Conservation (phyloP, 176 grass and related monocot genomes). For the Rhipidocladum racemiflorum region DNA sequence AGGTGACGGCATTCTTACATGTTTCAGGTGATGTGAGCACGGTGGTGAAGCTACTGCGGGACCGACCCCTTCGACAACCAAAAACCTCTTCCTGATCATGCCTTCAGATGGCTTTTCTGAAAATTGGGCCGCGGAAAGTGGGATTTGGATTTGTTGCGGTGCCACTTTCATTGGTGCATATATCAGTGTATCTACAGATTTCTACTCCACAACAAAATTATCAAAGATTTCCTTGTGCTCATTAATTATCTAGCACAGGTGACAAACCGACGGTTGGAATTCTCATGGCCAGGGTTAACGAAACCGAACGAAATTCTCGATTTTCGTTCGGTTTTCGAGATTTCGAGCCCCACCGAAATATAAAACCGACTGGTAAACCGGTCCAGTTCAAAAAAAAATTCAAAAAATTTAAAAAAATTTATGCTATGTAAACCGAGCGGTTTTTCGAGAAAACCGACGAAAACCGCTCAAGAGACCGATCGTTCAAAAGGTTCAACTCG, state of each 20-base stretch:
- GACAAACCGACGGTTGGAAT: not conserved
- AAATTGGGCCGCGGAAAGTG: not conserved
- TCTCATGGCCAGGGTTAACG: too few relatives aligned
- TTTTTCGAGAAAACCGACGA: too few relatives aligned
- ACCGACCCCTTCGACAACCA: constrained; percentile 7
- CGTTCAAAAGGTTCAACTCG: too few relatives aligned
- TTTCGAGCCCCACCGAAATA: too few relatives aligned
- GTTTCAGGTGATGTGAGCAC: constrained; percentile 29
- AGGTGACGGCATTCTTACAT: constrained; percentile 20
- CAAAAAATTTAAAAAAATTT: too few relatives aligned
- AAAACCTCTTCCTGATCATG: constrained; percentile 21
- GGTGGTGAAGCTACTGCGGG: not conserved
- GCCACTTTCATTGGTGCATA: not conserved
- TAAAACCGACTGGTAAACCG: too few relatives aligned
- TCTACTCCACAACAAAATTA: not conserved
- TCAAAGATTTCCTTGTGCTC: not conserved
- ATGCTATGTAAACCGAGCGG: too few relatives aligned
- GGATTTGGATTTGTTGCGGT: not conserved
- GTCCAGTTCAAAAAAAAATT: too few relatives aligned
- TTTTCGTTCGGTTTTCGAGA: too few relatives aligned
- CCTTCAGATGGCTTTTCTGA: constrained; percentile 35
- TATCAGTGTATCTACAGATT: not conserved
- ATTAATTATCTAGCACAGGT: not conserved
- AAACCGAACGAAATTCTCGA: too few relatives aligned
- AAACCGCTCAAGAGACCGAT: too few relatives aligned